Evolutionary conservation across 371 early-diverging fungal genomes (phyloP).

Genomic region (Mucor velutinosus): DNA sequence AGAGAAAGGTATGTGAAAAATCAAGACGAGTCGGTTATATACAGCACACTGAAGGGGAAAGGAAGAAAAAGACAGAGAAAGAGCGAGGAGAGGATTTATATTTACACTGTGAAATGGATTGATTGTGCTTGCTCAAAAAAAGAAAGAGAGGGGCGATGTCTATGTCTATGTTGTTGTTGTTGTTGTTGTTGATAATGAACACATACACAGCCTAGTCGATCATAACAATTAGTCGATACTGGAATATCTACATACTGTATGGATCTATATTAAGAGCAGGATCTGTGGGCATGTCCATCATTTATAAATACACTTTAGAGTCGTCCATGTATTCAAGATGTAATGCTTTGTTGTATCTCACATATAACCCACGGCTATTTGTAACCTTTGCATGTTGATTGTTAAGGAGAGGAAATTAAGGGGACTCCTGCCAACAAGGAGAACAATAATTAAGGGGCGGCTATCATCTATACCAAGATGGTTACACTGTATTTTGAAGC

Average conservation of each 20-base stretch:
- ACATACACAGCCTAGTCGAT: background rate
- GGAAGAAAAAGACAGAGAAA: too few relatives aligned
- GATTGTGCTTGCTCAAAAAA: background rate
- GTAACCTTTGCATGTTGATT: background rate
- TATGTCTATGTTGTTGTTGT: background rate
- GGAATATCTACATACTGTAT: background rate
- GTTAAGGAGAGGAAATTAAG: background rate
- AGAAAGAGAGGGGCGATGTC: background rate
- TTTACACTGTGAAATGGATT: background rate
- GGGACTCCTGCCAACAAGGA: background rate
- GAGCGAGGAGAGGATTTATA: background rate
- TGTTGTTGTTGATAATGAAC: background rate
- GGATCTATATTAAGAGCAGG: background rate
- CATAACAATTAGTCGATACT: constrained; percentile 9
- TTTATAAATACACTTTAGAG: background rate
- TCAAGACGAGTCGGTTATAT: background rate
- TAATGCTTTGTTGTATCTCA: background rate
- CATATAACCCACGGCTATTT: background rate
- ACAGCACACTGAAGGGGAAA: background rate
- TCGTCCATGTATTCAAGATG: background rate
- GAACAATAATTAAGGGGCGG: background rate
- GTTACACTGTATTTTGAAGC: constrained; percentile 3
- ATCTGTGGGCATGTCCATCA: background rate
- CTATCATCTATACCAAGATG: constrained; percentile 1
- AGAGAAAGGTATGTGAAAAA: constrained; percentile 5